Base-by-base conservation (phyloP, 768 basidiomycete genomes). In the Lactifluus subvellereus region DNA sequence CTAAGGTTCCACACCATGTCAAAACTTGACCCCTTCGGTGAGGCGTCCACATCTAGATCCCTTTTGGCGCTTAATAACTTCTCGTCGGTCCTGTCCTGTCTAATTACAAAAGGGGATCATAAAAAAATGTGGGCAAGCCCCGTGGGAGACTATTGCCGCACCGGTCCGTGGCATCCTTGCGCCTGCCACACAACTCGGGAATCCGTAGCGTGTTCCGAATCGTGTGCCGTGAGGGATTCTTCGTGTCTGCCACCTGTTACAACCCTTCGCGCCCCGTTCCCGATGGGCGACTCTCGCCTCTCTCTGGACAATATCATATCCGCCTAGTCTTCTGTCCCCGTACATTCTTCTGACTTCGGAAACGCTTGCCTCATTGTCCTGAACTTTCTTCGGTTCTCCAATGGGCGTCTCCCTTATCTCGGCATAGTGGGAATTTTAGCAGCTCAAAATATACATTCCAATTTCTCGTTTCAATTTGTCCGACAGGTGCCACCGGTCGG, bases 361-460 rank as follows among this genome's bases (percentile, higher is more conserved):
- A 55, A 37, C 57, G 10, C 32, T 38, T 43, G 62, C 62, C 62
- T 64, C 63, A 59, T 60, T 64, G 50, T 51, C 42, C 1, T 60
- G 49, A 60, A 55, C 54, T 54, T 47, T 53, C 58, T 54, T 55
- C 38, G 53, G 35, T 64, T 55, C 63, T 60, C 53, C 48, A 38
- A 64, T 32, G 54, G 40, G 63, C 63, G 63, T 16, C 49, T 60
- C 63, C 49, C 58, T 64, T 64, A 64, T 60, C 63, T 64, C 38
- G 57, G 63, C 33, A 2, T 27, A 64, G 63, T 64, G 63, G 63
- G 63, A 64, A 64, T 45, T 64, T 64, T 64, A 20, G 51, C 54
- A 14, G 43, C 63, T 64, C 54, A 9, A 59, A 64, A 55, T 59
- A 64, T 64, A 59, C 58, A 59, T 37, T 38, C 18, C 53, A 6